These are phyloP conservation scores for Lactarius trivialis DNA, from an alignment of 768 basidiomycete genomes.

Conservation along the genomic window DNA sequence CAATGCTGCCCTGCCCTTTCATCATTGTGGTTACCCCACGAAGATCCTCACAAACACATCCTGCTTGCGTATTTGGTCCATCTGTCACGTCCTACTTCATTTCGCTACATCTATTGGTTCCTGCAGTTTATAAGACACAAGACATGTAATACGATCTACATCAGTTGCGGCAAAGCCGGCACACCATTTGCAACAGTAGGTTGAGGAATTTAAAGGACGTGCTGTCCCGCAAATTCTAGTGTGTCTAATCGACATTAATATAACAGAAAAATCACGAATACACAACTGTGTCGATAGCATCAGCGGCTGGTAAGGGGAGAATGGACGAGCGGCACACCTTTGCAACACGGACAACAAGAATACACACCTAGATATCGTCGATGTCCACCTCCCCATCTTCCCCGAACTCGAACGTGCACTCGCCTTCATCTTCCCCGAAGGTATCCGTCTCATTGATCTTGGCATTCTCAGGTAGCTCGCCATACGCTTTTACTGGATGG, in stretches of 20 bases:
- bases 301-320: neutral
- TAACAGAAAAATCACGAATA: constrained; percentile 18
- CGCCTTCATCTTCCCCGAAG: constrained; percentile 86
- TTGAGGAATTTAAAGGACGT: no score
- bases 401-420: constrained; percentile 85
- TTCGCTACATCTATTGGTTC: no score
- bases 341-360: constrained; percentile 22
- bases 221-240: neutral
- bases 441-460: constrained; percentile 97
- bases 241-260: constrained; percentile 22
- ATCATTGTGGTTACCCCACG: no score
- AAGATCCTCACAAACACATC: no score
- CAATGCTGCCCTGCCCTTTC: no score
- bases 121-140: no score
- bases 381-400: constrained; percentile 86
- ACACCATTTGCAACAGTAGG: no score
- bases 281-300: constrained; percentile 6
- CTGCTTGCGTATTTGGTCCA: no score
- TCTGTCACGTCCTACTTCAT: no score
- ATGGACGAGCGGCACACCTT: constrained; percentile 4
- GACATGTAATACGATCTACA: no score
- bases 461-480: constrained; percentile 92
- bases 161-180: no score
- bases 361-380: constrained; percentile 65
- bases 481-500: constrained; percentile 86